Evolutionary conservation across 164 flowering plant genomes (phyloP).

Genomic region (Buxus sempervirens): DNA sequence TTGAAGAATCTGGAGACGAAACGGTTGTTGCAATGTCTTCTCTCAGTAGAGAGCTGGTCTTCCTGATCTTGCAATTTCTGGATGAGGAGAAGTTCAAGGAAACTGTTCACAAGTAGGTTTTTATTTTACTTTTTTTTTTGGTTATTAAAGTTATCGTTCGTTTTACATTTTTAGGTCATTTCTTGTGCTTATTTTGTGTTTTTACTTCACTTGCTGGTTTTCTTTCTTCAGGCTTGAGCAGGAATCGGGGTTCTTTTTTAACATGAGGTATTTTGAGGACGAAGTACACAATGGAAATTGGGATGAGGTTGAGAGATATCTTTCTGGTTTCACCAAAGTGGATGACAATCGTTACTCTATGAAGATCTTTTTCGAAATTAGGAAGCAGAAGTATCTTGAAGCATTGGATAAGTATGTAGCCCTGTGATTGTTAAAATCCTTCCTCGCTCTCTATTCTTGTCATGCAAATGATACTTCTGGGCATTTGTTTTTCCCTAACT

Average conservation of each 20-base stretch:
- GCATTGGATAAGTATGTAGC: constrained; percentile 75
- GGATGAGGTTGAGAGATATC: constrained; percentile 86
- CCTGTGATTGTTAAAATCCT: not conserved
- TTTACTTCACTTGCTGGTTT: not conserved
- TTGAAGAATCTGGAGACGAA: not conserved
- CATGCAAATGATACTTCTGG: not conserved
- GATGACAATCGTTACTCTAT: constrained; percentile 79
- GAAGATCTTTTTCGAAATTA: constrained; percentile 88
- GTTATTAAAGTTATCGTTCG: not conserved
- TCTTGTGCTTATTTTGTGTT: not conserved
- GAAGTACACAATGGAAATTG: constrained; percentile 72
- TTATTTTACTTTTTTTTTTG: no score
- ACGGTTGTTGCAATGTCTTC: constrained; percentile 51
- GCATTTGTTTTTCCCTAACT: not conserved
- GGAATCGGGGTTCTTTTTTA: constrained; percentile 92
- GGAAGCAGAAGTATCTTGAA: constrained; percentile 92
- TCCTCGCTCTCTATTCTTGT: not conserved
- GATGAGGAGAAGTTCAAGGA: constrained; percentile 83
- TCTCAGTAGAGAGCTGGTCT: constrained; percentile 77
- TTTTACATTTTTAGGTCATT: not conserved
- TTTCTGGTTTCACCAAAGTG: constrained; percentile 82
- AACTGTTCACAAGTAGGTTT: constrained; percentile 70
- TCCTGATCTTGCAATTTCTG: constrained; percentile 70
- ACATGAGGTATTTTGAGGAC: constrained; percentile 85
- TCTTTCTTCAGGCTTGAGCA: constrained; percentile 60